Evolutionary conservation across 106 monocot species (phyloP).

Genomic region (Apostasia ramifera): DNA sequence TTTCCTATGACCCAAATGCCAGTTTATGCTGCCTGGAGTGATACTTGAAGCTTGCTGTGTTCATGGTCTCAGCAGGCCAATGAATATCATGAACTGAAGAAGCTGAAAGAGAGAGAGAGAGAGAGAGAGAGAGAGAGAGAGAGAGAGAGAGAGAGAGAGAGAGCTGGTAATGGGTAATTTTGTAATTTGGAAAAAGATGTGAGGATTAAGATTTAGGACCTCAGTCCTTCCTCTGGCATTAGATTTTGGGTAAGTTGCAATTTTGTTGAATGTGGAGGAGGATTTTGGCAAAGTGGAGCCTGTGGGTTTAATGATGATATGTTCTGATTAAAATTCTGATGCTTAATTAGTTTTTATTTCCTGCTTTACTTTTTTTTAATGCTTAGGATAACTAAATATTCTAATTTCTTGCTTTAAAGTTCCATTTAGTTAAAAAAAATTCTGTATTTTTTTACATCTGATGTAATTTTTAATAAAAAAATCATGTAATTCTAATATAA

Average conservation of each 20-base stretch:
- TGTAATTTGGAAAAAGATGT: conserved; percentile 2
- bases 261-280: conserved; percentile 7
- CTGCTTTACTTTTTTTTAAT: no score
- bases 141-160: conserved; percentile 1
- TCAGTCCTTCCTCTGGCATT: neutral
- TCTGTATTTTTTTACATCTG: no score
- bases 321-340: no score
- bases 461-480: no score
- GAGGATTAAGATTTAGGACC: conserved; percentile 1
- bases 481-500: no score
- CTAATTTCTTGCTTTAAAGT: no score
- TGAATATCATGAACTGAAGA: neutral
- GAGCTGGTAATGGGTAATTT: neutral
- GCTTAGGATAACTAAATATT: no score
- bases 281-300: conserved; percentile 1
- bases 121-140: conserved; percentile 1
- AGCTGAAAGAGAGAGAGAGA: neutral
- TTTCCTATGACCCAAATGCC: conserved; percentile 3
- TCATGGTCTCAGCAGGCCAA: conserved; percentile 1
- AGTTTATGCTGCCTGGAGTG: conserved; percentile 17
- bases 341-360: no score
- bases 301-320: neutral
- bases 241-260: conserved; percentile 2
- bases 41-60: conserved; percentile 5
- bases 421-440: no score